A percentile compares a stretch with the other conserved stretches of the same genome.
phyloP scores from a whole-genome alignment of 2,329 filamentous ascomycete species.

The Fusarium setosum region DNA sequence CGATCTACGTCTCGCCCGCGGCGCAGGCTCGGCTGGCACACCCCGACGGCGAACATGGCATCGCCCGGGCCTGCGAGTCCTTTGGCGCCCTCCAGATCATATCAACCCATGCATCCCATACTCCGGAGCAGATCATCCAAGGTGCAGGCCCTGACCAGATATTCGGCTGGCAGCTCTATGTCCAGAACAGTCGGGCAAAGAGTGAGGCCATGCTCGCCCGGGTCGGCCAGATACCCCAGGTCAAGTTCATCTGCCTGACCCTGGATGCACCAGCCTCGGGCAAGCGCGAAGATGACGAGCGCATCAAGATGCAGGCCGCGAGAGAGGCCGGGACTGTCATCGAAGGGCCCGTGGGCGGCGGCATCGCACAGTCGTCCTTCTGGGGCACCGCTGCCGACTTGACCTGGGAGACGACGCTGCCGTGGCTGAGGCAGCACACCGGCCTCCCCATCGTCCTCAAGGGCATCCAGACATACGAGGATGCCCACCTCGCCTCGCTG shows the following conservation, averaged over 20 bases:
- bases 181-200: slow-evolving; percentile 66
- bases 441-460: slow-evolving; percentile 72
- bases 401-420: slow-evolving; percentile 70
- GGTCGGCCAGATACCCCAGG: slow-evolving; percentile 78
- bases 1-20: slow-evolving; percentile 71
- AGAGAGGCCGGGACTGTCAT: slow-evolving; percentile 62
- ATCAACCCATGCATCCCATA: slow-evolving; percentile 74
- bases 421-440: slow-evolving; percentile 56
- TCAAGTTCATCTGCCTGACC: slow-evolving; percentile 69
- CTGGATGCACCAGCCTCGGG: slow-evolving; percentile 68
- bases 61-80: slow-evolving; percentile 62
- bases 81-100: slow-evolving; percentile 68
- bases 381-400: slow-evolving; percentile 64
- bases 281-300: slow-evolving; percentile 61
- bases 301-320: slow-evolving; percentile 57
- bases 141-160: slow-evolving; percentile 42
- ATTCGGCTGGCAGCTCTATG: slow-evolving; percentile 73
- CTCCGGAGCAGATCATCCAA: slow-evolving; percentile 65
- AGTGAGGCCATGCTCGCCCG: slow-evolving; percentile 48
- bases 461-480: slow-evolving; percentile 73
- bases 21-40: slow-evolving; percentile 72
- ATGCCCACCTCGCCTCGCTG: slow-evolving; percentile 69
- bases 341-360: too few species aligned
- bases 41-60: slow-evolving; percentile 68
- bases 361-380: slow-evolving; percentile 66